Evolutionary conservation across 441 rosid species (phyloP).

Genomic region (Pelargonium myrrhifolium): DNA sequence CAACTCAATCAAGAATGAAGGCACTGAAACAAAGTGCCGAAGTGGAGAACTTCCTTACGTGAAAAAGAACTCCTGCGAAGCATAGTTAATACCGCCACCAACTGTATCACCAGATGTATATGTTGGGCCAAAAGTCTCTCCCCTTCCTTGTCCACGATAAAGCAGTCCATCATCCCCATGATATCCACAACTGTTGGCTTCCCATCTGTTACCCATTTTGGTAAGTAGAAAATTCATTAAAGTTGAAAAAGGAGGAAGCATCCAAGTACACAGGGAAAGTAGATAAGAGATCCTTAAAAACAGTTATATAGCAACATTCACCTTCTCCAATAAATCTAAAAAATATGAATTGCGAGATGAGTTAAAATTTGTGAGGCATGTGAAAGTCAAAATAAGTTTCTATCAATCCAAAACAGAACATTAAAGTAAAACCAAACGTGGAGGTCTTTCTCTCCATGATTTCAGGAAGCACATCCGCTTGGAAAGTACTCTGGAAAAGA

Average conservation of each 20-base stretch:
- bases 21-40: constrained; percentile 10
- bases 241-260: too few relatives aligned
- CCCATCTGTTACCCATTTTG: constrained; percentile 51
- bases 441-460: not conserved
- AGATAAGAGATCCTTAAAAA: not conserved
- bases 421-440: not conserved
- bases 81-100: constrained; percentile 90
- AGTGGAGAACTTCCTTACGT: constrained; percentile 64
- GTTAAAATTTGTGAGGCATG: not conserved
- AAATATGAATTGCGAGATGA: not conserved
- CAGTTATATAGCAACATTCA: not conserved
- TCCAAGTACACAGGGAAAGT: not conserved
- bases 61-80: constrained; percentile 76
- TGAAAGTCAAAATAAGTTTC: not conserved
- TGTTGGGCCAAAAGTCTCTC: constrained; percentile 82
- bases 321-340: not conserved
- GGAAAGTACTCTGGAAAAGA: not conserved
- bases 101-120: constrained; percentile 65
- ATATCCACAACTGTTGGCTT: constrained; percentile 77
- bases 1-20: constrained; percentile 4
- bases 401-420: not conserved
- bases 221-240: too few relatives aligned
- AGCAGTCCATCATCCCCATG: constrained; percentile 90
- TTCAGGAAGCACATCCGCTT: not conserved
- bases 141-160: constrained; percentile 69